A percentile compares a stretch with the other conserved stretches of the same genome.
These are phyloP conservation scores for Boletus semigastroideus DNA, from an alignment of 1,284 basidiomycete species.

Conservation along the genomic window DNA sequence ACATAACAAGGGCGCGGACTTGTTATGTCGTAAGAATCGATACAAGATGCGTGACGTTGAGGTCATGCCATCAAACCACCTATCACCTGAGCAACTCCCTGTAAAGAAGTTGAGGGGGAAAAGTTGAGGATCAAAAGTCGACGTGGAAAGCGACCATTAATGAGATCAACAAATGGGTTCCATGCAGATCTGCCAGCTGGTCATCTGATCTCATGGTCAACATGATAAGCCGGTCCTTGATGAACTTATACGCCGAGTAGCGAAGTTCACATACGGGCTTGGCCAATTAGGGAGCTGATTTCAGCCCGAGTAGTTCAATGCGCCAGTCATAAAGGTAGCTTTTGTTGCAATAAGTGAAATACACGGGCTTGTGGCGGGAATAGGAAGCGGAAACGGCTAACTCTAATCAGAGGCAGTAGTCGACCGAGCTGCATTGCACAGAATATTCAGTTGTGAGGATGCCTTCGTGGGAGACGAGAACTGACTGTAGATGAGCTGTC, in stretches of 20 bases:
- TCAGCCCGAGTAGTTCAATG: neutral
- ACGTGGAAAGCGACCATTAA: neutral
- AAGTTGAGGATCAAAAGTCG: neutral
- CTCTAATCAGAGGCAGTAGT: slow-evolving; percentile 63
- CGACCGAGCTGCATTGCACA: slow-evolving; percentile 51
- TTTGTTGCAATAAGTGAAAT: slow-evolving; percentile 37
- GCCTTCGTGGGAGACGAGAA: slow-evolving; percentile 22
- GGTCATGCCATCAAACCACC: neutral
- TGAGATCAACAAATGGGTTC: neutral
- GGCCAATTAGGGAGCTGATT: neutral
- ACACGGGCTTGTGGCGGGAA: slow-evolving; percentile 49
- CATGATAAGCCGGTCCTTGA: neutral
- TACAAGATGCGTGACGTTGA: neutral
- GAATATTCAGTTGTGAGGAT: slow-evolving; percentile 6
- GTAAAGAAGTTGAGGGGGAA: neutral
- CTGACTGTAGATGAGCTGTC: slow-evolving; percentile 92
- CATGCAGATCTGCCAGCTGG: neutral
- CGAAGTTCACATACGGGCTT: neutral
- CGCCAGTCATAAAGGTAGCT: slow-evolving; percentile 26
- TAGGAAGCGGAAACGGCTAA: slow-evolving; percentile 31
- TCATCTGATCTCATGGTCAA: neutral
- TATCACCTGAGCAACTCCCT: neutral
- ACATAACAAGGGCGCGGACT: neutral
- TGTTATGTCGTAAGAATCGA: slow-evolving; percentile 1
- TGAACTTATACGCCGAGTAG: neutral